Percentiles rank a stretch among this genome's conserved stretches.
These are phyloP conservation scores for Monilinia vaccinii-corymbosi DNA, from an alignment of 2,329 filamentous ascomycete genomes.

Conservation along the genomic window DNA sequence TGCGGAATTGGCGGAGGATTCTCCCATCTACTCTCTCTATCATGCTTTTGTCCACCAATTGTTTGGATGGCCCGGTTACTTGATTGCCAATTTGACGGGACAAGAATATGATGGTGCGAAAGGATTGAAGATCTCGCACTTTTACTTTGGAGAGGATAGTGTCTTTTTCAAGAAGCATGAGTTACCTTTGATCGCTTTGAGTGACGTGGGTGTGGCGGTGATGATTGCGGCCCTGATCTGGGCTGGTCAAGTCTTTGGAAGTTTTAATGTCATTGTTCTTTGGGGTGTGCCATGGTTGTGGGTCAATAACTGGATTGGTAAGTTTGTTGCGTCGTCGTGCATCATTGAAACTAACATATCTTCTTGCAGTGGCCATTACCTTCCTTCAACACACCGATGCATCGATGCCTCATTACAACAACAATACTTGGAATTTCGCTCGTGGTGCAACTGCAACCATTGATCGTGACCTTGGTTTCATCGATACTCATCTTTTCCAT, in stretches of 20 bases:
- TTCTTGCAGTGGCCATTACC: slow-evolving; percentile 54
- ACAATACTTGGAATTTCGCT: slow-evolving; percentile 51
- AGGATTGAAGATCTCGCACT: slow-evolving; percentile 27
- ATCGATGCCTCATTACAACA: slow-evolving; percentile 47
- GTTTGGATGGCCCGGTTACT: slow-evolving; percentile 55
- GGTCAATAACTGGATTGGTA: slow-evolving; percentile 63
- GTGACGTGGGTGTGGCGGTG: slow-evolving; percentile 49
- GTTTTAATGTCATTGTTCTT: slow-evolving; percentile 46
- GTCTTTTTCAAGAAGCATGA: slow-evolving; percentile 52
- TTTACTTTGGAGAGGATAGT: slow-evolving; percentile 53
- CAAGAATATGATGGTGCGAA: slow-evolving; percentile 27
- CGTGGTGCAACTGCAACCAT: slow-evolving; percentile 54
- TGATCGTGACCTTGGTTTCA: slow-evolving; percentile 55
- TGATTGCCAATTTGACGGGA: slow-evolving; percentile 44
- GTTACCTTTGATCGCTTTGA: slow-evolving; percentile 45
- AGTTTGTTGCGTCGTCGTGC: too few species aligned
- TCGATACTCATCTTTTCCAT: slow-evolving; percentile 57
- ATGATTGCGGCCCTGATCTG: slow-evolving; percentile 43
- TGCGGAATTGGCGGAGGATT: slow-evolving; percentile 52
- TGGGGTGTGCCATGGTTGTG: slow-evolving; percentile 59
- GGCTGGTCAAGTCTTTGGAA: slow-evolving; percentile 43
- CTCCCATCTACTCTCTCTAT: slow-evolving; percentile 46
- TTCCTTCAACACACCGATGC: slow-evolving; percentile 64
- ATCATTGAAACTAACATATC: slow-evolving; percentile 18
- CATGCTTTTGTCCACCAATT: slow-evolving; percentile 53